Conservation (phyloP, 2,329 filamentous ascomycete species). For the Escovopsis sp. region DNA sequence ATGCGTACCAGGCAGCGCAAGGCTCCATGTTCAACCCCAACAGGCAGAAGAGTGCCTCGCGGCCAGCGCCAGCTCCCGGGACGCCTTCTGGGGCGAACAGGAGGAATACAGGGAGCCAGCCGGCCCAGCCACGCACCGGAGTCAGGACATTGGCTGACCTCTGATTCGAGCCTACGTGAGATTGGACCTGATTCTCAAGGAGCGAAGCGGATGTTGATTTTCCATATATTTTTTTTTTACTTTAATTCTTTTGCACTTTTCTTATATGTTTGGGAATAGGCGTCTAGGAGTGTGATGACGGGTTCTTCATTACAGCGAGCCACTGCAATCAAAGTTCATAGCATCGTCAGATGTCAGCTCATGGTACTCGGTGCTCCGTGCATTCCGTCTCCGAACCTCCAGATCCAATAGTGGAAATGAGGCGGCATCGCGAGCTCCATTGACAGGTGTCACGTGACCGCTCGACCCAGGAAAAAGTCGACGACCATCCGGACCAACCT, state of each 20-base stretch:
- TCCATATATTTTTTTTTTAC: not conserved
- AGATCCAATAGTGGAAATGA: too few species aligned
- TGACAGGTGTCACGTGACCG: constrained; percentile 15
- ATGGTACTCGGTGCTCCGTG: too few species aligned
- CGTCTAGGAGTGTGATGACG: not conserved
- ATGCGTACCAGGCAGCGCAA: constrained; percentile 47
- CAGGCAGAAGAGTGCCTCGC: constrained; percentile 14
- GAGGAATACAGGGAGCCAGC: constrained; percentile 11
- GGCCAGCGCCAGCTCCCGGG: constrained; percentile 7
- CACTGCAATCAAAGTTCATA: not conserved
- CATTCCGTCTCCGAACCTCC: too few species aligned
- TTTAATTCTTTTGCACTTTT: too few species aligned
- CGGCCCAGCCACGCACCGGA: constrained; percentile 19
- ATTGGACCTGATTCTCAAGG: too few species aligned
- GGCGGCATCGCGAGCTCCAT: too few species aligned
- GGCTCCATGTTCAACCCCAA: constrained; percentile 43
- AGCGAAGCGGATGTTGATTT: too few species aligned
- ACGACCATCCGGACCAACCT: not conserved
- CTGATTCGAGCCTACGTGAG: constrained; percentile 9
- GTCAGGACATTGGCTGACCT: constrained; percentile 43
- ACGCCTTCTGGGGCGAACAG: not conserved
- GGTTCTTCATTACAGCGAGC: not conserved
- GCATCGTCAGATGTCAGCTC: not conserved
- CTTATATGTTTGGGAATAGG: too few species aligned
- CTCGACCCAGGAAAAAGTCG: constrained; percentile 13